phyloP scores from a whole-genome alignment of 2,329 filamentous ascomycete species.

The Nothophoma quercina region DNA sequence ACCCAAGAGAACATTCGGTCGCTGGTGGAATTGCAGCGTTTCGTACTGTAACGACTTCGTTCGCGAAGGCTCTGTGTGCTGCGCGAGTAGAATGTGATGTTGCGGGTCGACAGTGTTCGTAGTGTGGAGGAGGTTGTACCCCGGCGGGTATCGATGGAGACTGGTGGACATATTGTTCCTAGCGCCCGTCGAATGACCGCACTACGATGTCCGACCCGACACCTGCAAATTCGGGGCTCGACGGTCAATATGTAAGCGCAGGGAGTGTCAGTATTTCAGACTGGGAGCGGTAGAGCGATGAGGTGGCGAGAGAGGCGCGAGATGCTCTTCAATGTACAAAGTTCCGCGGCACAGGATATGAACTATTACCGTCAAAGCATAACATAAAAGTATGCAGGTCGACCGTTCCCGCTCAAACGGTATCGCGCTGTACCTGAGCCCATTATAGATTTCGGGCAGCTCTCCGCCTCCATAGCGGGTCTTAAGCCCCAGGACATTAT shows the following conservation, averaged over 20 bases:
- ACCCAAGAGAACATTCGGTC: conserved; percentile 45
- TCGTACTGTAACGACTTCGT: conserved; percentile 70
- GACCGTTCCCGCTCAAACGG: conserved; percentile 36
- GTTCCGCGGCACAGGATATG: conserved; percentile 35
- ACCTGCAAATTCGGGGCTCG: conserved; percentile 23
- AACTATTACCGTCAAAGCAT: conserved; percentile 38
- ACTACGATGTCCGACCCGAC: conserved; percentile 37
- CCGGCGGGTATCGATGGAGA: conserved; percentile 48
- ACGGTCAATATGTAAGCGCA: conserved; percentile 13
- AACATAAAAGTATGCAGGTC: conserved; percentile 41
- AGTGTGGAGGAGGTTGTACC: conserved; percentile 56
- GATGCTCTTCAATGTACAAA: conserved; percentile 24
- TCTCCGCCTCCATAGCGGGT: conserved; percentile 37
- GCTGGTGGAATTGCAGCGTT: conserved; percentile 64
- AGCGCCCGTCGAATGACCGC: conserved; percentile 40
- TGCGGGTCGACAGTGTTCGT: conserved; percentile 64
- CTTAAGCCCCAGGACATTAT: conserved; percentile 48
- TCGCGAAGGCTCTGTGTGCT: conserved; percentile 37
- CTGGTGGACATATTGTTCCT: conserved; percentile 50
- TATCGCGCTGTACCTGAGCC: conserved; percentile 46
- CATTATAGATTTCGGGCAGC: conserved; percentile 47
- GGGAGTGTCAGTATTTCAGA: neutral
- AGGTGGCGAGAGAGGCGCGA: conserved; percentile 19
- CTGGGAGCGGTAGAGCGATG: conserved; percentile 3
- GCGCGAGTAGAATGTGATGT: conserved; percentile 52